Percentiles rank a stretch among this genome's conserved stretches.
Evolutionary conservation across 2,329 filamentous ascomycete species (phyloP).

Genomic region (Cordyceps cicadae): DNA sequence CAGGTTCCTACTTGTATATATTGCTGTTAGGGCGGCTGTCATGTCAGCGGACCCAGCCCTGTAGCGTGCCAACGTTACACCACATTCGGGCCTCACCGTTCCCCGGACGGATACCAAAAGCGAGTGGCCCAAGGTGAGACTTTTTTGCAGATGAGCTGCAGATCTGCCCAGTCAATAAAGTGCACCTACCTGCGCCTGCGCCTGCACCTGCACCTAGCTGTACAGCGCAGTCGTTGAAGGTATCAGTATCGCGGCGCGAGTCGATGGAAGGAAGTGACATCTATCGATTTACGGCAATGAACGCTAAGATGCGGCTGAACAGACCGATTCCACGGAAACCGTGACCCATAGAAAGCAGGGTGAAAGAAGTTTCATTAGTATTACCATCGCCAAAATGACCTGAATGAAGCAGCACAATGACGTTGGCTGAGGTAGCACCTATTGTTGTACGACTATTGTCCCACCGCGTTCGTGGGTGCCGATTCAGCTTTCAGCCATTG

Average conservation of each 20-base stretch:
- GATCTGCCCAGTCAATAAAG: not conserved
- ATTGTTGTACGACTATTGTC: not conserved
- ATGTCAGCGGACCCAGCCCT: not conserved
- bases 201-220: too few species aligned
- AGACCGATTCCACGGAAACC: not conserved
- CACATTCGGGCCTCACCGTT: not conserved
- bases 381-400: not conserved
- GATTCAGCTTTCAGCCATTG: conserved; percentile 3
- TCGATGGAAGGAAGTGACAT: not conserved
- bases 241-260: not conserved
- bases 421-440: not conserved
- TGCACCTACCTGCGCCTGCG: too few species aligned
- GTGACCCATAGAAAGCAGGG: not conserved
- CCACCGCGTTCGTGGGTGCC: not conserved
- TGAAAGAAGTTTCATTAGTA: not conserved
- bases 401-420: conserved; percentile 1
- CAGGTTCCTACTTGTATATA: not conserved
- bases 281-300: too few species aligned
- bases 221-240: too few species aligned
- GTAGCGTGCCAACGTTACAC: conserved; percentile 1
- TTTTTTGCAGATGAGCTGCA: not conserved
- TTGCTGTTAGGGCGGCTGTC: not conserved
- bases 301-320: not conserved
- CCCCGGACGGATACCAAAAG: not conserved
- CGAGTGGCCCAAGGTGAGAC: not conserved